Evolutionary conservation across 1,284 basidiomycete genomes (phyloP).

Genomic region (Rhodotorula sp.): DNA sequence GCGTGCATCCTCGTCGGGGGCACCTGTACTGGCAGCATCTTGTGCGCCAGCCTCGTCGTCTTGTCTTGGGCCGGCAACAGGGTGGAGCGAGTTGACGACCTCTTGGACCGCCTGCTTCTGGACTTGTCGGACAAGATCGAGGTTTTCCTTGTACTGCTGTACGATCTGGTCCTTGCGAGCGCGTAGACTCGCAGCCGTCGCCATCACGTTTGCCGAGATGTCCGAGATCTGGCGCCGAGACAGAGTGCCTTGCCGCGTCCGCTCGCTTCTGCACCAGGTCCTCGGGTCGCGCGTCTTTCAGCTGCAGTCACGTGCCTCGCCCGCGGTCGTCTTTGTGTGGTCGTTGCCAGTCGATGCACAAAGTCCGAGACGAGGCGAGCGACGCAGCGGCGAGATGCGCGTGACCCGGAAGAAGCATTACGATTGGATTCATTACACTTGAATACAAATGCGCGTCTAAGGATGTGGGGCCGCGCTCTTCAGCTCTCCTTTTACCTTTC

Average conservation of each 20-base stretch:
- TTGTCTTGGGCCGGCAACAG: slow-evolving; percentile 1
- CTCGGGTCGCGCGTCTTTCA: background rate
- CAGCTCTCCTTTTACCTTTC: background rate
- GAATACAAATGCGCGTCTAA: no score
- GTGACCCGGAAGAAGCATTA: background rate
- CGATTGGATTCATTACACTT: no score
- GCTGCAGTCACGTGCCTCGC: background rate
- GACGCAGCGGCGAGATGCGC: background rate
- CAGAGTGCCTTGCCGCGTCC: no score
- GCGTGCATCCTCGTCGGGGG: slow-evolving; percentile 15
- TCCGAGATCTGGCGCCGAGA: background rate
- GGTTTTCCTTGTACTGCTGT: slow-evolving; percentile 35
- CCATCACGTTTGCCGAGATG: slow-evolving; percentile 21
- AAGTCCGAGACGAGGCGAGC: background rate
- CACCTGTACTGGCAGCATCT: background rate
- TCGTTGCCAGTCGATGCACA: background rate
- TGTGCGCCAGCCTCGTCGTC: slow-evolving; percentile 18
- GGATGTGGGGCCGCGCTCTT: background rate
- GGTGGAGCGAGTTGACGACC: slow-evolving; percentile 23
- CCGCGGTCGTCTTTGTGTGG: background rate
- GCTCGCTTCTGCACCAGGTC: no score
- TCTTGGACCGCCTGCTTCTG: slow-evolving; percentile 31
- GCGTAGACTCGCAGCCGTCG: slow-evolving; percentile 37
- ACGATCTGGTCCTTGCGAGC: slow-evolving; percentile 37
- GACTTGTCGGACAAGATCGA: slow-evolving; percentile 22